phyloP scores from a whole-genome alignment of 1,284 basidiomycete species.

The Singerocomus rubriflavus region DNA sequence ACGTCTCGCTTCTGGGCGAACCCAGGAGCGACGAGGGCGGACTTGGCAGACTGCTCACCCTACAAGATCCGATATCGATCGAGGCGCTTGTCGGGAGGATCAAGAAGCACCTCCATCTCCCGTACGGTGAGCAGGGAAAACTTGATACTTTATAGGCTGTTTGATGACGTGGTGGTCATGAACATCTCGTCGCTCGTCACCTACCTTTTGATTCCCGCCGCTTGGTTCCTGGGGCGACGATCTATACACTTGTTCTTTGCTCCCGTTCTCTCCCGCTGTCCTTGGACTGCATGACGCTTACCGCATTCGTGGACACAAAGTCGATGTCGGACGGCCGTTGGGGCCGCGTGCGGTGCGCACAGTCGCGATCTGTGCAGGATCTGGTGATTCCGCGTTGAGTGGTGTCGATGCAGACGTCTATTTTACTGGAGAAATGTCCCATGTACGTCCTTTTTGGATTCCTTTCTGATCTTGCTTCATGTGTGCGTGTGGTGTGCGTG shows the following conservation, averaged over 20 bases:
- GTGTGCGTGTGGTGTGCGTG: no score
- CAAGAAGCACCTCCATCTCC: constrained; percentile 65
- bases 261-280: constrained; percentile 8
- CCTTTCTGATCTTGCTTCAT: constrained; percentile 2
- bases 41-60: constrained; percentile 64
- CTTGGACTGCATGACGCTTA: constrained; percentile 3
- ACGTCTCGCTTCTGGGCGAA: constrained; percentile 40
- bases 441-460: constrained; percentile 50
- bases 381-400: constrained; percentile 72
- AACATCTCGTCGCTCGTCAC: not conserved
- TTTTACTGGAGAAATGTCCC: constrained; percentile 90
- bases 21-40: constrained; percentile 51
- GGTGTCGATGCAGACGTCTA: constrained; percentile 76
- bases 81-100: constrained; percentile 60
- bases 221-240: constrained; percentile 18
- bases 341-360: constrained; percentile 40
- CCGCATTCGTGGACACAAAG: constrained; percentile 39
- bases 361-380: constrained; percentile 85
- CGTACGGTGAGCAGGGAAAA: constrained; percentile 49
- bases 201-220: not conserved
- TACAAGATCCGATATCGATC: constrained; percentile 56
- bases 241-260: constrained; percentile 11
- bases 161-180: constrained; percentile 14
- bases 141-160: constrained; percentile 12
- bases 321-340: constrained; percentile 69